Base-by-base conservation (phyloP, 2,329 filamentous ascomycete genomes). In the Aspergillus floridensis region DNA sequence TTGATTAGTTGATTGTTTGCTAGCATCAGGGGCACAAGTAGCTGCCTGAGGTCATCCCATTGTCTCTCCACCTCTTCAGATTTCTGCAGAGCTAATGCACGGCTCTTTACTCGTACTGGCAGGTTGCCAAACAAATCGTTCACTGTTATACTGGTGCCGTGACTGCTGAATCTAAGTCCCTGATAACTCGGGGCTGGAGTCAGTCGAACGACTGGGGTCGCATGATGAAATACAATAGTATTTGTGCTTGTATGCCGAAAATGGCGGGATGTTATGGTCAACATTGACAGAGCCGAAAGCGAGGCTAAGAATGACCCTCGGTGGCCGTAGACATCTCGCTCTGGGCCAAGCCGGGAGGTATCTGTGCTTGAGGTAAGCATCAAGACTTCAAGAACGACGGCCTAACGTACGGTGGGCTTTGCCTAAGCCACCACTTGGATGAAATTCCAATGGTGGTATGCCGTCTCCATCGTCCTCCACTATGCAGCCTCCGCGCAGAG, bases 121-220 rank as follows among this genome's bases (percentile, higher is more conserved):
- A 97, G 91, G 59, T 88, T 89, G 0, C 93, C 92, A 75, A 97
- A 98, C 1, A 97, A 79, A 72, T 96, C 88, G 58, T 88, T 85
- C 5, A 96, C 88, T 0, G 82, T 83, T 2, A 93, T 86, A 29
- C 86, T 84, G 0, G 93, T 96, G 4, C 93, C 93, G 76, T 91
- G 86, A 21, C 79, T 73, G 58, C 82, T 83, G 38, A 76, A 77
- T 8, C 80, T 67, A 6, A 91, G 68, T 51, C 82, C 79, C 49
- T 90, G 83, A 52, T 87, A 83, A 7, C 80, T 74, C 11, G 82
- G 79, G 5, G 86, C 84, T 5, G 90, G 88, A 1, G 81, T 76
- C 57, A 89, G 81, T 29, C 91, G 84, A 51, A 84, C 80, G 35
- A 96, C 75, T 4, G 87, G 72, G 32, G 81, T 82, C 19, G 89